These are phyloP conservation scores for Acer campestre DNA, from an alignment of 345 rosid genomes.

Conservation along the genomic window DNA sequence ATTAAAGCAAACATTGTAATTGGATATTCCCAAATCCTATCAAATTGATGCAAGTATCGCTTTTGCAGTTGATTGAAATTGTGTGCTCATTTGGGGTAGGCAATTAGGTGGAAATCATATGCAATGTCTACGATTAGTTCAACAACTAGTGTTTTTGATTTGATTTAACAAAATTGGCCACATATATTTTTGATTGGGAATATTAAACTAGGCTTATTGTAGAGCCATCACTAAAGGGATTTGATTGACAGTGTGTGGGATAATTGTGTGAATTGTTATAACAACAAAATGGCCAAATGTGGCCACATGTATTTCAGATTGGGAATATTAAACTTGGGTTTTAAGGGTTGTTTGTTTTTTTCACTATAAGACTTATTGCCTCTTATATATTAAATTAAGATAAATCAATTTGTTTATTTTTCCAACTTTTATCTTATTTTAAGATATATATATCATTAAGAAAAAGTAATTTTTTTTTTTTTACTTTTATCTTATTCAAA, in stretches of 20 bases:
- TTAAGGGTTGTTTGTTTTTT: too few species aligned
- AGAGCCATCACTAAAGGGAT: background rate
- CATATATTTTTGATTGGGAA: slow-evolving; percentile 18
- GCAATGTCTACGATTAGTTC: background rate
- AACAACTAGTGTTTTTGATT: background rate
- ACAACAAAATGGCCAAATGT: background rate
- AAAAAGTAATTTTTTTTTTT: too few species aligned
- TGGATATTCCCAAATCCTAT: background rate
- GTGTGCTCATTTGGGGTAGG: background rate
- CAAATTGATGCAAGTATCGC: background rate
- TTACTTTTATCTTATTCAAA: too few species aligned
- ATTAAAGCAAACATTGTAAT: background rate
- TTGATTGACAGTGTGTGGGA: background rate
- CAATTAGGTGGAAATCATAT: slow-evolving; percentile 8
- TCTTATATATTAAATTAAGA: too few species aligned
- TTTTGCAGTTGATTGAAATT: slow-evolving; percentile 6
- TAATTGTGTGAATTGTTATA: background rate
- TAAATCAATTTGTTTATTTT: too few species aligned
- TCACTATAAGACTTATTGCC: too few species aligned
- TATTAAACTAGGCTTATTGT: background rate
- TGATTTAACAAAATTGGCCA: slow-evolving; percentile 22
- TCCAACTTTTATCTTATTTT: too few species aligned
- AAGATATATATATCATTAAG: too few species aligned
- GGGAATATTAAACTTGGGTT: slow-evolving; percentile 15
- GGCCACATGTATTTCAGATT: background rate